Evolutionary conservation across 768 basidiomycete species (phyloP).

Genomic region (Cyathus striatus): DNA sequence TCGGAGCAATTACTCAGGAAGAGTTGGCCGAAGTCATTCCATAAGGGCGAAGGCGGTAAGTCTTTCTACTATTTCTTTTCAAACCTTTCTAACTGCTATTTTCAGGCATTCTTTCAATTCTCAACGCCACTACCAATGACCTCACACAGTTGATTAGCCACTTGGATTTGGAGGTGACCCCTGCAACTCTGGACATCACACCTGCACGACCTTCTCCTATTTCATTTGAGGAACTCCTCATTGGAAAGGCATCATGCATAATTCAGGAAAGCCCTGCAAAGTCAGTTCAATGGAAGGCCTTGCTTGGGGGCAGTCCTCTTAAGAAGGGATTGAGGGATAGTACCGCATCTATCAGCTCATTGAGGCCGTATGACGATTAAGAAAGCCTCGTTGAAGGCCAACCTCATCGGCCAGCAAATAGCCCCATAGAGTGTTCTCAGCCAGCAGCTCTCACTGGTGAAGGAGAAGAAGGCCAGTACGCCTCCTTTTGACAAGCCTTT

Average conservation of each 20-base stretch:
- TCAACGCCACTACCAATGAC: slow-evolving; percentile 80
- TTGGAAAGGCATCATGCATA: slow-evolving; percentile 1
- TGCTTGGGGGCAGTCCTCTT: slow-evolving; percentile 29
- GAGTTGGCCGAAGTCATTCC: slow-evolving; percentile 39
- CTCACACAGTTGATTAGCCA: slow-evolving; percentile 72
- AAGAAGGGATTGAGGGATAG: slow-evolving; percentile 27
- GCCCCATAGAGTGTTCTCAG: slow-evolving; percentile 53
- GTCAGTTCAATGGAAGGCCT: slow-evolving; percentile 20
- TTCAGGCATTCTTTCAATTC: slow-evolving; percentile 55
- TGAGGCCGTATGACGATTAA: slow-evolving; percentile 18
- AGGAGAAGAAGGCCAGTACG: slow-evolving; percentile 14
- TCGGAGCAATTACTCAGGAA: slow-evolving; percentile 58
- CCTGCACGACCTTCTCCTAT: slow-evolving; percentile 34
- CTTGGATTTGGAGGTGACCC: slow-evolving; percentile 78
- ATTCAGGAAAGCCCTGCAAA: slow-evolving; percentile 24
- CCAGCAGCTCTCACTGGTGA: slow-evolving; percentile 21
- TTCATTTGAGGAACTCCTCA: slow-evolving; percentile 6
- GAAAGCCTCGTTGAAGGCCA: slow-evolving; percentile 2
- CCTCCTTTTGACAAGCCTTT: slow-evolving; percentile 7
- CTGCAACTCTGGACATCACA: slow-evolving; percentile 43
- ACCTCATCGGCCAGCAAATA: slow-evolving; percentile 49
- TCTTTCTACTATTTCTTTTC: neutral
- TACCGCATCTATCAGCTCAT: slow-evolving; percentile 29
- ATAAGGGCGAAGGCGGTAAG: slow-evolving; percentile 39
- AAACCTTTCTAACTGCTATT: neutral